phyloP scores from a whole-genome alignment of 177 flowering plant genomes.

The Vitis hybrid region DNA sequence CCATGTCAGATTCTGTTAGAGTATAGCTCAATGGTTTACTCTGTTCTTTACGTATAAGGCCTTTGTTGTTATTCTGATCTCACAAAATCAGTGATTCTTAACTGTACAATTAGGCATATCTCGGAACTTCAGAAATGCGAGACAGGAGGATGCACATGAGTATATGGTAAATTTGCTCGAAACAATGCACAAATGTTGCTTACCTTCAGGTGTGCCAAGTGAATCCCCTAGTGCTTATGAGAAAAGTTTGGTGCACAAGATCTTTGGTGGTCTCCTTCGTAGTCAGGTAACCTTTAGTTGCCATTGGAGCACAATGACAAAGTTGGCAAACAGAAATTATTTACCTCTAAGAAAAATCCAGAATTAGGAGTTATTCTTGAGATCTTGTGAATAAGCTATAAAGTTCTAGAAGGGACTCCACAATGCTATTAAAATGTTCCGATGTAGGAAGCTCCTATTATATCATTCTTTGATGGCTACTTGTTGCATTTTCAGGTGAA shows the following conservation, averaged over 20 bases:
- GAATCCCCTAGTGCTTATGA: constrained; percentile 91
- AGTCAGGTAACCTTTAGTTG: constrained; percentile 66
- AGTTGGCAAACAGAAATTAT: neutral
- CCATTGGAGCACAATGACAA: neutral
- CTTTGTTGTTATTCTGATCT: neutral
- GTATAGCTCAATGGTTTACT: no score
- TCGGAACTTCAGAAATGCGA: constrained; percentile 77
- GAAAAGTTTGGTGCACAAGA: constrained; percentile 94
- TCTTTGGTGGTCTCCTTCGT: constrained; percentile 93
- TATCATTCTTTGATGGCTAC: neutral
- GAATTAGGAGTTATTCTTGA: neutral
- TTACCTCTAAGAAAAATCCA: neutral
- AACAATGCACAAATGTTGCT: constrained; percentile 97
- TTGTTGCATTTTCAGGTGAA: constrained; percentile 63
- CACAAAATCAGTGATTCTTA: constrained; percentile 37
- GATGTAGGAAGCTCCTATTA: neutral
- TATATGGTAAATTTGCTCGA: constrained; percentile 95
- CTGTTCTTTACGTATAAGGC: no score
- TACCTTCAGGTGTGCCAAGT: constrained; percentile 91
- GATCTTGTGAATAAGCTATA: no score
- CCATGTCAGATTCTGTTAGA: no score
- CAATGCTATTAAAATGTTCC: no score
- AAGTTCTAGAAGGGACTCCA: neutral
- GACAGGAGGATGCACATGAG: constrained; percentile 99
- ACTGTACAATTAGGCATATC: constrained; percentile 74